These are phyloP conservation scores for Termitomyces titanicus DNA, from an alignment of 768 basidiomycete genomes.

Conservation along the genomic window DNA sequence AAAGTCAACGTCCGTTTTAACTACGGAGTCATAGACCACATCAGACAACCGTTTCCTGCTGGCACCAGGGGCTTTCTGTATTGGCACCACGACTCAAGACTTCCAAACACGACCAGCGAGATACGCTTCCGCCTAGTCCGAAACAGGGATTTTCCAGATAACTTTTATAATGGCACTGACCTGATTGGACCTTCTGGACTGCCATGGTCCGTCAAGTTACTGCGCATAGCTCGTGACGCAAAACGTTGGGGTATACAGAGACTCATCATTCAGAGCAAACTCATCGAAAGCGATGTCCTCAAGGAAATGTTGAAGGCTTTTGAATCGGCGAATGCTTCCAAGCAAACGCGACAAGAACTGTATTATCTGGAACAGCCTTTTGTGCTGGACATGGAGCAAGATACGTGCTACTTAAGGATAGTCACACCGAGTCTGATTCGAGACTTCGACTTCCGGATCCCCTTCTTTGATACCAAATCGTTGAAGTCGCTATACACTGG, in stretches of 20 bases:
- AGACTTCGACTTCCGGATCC: background rate
- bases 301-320: background rate
- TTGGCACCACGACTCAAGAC: background rate
- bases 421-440: background rate
- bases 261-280: background rate
- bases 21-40: background rate
- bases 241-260: background rate
- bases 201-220: background rate
- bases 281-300: background rate
- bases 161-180: background rate
- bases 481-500: background rate
- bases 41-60: background rate
- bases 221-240: background rate
- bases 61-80: background rate
- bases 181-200: background rate
- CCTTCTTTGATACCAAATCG: background rate
- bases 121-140: background rate
- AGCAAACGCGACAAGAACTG: background rate
- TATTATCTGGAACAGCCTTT: slow-evolving; percentile 4
- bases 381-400: background rate
- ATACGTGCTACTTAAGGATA: background rate
- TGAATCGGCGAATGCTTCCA: background rate
- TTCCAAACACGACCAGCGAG: background rate
- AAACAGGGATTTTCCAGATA: background rate
- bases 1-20: background rate